Evolutionary conservation across 2,329 filamentous ascomycete species (phyloP), one percentile per base, ranked within the genome.

Genomic region (Beauveria asiatica): DNA sequence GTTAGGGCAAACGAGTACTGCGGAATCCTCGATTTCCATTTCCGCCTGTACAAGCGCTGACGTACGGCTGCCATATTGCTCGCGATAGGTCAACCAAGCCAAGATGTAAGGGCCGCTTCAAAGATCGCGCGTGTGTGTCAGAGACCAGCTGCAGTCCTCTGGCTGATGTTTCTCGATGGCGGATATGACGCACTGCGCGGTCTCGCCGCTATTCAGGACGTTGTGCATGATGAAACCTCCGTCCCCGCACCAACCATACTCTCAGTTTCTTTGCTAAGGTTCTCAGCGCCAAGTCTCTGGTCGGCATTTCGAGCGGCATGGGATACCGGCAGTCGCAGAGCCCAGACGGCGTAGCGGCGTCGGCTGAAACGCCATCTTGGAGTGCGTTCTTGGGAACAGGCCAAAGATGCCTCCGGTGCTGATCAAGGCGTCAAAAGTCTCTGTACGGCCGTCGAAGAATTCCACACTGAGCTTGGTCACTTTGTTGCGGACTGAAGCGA

Each of bases 21-120:
- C 64, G 2, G 64, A 65, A 16, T 68, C 67, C n/a, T 69, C 67
- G 4, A 70, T 62, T 1, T 65, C 67, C 64, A 65, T 27, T 27
- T 27, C 25, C 25, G 7, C 25, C 25, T 25, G 9, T 7, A 11
- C 17, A 16, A 23, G 23, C 11, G 16, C 8, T 19, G 11, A 42
- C 51, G 9, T 42, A 61, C 48, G 2, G 53, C 55, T 4, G 53
- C 54, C 46, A 61, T 49, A 17, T 46, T 39, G 30, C 39, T 59
- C 9, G 60, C 60, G 41, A 61, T 54, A 16, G 48, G 48, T 6
- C 49, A 48, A 21, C 54, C 48, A 0, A 49, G 19, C 41, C 49
- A 61, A 2, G 10, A 17, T 2, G 16, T 8, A 3, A 61, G 41
- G 3, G 17, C 42, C 9, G 19, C 13, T 44, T 60, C 42, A 7